Evolutionary conservation across 768 basidiomycete species (phyloP).

Genomic region (Amyloporia xantha): DNA sequence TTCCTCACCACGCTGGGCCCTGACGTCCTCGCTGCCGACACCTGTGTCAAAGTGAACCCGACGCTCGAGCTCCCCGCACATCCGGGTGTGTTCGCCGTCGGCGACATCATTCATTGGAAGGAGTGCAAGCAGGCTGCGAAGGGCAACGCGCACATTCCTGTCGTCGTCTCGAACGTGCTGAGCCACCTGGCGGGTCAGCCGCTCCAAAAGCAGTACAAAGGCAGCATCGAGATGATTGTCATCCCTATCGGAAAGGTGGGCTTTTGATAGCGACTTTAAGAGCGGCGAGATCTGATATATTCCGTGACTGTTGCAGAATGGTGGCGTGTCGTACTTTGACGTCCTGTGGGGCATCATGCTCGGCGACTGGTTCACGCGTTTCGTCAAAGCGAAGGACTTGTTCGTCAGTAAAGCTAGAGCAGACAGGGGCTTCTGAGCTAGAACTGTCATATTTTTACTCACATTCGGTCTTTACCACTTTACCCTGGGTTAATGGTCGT

Average conservation of each 20-base stretch:
- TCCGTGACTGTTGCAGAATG: slow-evolving; percentile 19
- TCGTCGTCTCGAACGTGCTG: slow-evolving; percentile 46
- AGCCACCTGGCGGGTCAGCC: slow-evolving; percentile 33
- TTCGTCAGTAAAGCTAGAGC: slow-evolving; percentile 13
- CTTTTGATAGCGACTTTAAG: neutral
- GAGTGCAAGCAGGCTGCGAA: slow-evolving; percentile 61
- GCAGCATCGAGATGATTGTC: slow-evolving; percentile 45
- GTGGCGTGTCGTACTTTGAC: slow-evolving; percentile 23
- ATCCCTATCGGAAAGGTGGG: slow-evolving; percentile 49
- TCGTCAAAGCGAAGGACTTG: slow-evolving; percentile 24
- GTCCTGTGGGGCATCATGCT: slow-evolving; percentile 25
- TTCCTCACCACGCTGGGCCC: slow-evolving; percentile 39
- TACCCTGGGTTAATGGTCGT: too few relatives aligned
- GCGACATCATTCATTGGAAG: slow-evolving; percentile 56
- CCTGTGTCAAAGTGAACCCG: slow-evolving; percentile 46
- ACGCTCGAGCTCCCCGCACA: slow-evolving; percentile 50
- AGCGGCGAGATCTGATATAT: too few relatives aligned
- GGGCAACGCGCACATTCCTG: slow-evolving; percentile 31
- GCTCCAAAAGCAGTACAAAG: slow-evolving; percentile 38
- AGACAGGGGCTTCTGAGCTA: slow-evolving; percentile 6
- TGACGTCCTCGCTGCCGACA: slow-evolving; percentile 26
- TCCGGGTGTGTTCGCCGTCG: slow-evolving; percentile 54
- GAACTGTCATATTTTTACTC: neutral
- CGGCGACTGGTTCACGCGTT: slow-evolving; percentile 20
- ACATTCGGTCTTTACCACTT: neutral